phyloP scores from a whole-genome alignment of 331 rosid species.

The Cydonia oblonga region DNA sequence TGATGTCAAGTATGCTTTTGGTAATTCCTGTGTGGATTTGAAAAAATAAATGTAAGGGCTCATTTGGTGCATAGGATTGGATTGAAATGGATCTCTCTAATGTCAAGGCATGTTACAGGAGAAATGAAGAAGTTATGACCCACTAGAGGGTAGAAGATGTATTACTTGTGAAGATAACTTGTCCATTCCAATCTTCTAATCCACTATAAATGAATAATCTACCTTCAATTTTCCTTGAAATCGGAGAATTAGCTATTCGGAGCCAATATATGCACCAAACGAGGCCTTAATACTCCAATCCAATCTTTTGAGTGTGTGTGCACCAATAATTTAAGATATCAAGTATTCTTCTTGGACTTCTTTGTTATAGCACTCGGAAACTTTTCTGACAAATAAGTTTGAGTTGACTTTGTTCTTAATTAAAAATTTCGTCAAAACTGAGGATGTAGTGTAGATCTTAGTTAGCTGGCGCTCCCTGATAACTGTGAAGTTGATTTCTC shows the following conservation, averaged over 20 bases:
- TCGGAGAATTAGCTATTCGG: background rate
- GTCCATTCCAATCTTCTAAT: background rate
- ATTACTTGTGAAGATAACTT: background rate
- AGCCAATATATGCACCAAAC: background rate
- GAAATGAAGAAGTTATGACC: background rate
- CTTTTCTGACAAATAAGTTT: background rate
- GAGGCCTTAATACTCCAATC: too few relatives aligned
- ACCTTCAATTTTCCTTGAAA: background rate
- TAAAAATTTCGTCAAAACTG: background rate
- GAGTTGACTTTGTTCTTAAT: background rate
- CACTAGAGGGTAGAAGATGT: background rate
- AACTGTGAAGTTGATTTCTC: background rate
- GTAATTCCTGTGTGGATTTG: background rate
- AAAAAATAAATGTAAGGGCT: background rate
- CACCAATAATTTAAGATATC: too few relatives aligned
- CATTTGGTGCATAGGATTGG: background rate
- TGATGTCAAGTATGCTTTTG: background rate
- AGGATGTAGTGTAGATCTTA: background rate
- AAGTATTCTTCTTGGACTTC: background rate
- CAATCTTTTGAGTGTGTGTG: background rate
- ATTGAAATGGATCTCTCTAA: background rate
- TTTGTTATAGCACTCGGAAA: background rate
- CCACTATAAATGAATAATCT: background rate
- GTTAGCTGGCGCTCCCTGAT: background rate
- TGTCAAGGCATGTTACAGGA: background rate